Conservation (phyloP, 306 rosid species). For the Hippophae gyantsensis region DNA sequence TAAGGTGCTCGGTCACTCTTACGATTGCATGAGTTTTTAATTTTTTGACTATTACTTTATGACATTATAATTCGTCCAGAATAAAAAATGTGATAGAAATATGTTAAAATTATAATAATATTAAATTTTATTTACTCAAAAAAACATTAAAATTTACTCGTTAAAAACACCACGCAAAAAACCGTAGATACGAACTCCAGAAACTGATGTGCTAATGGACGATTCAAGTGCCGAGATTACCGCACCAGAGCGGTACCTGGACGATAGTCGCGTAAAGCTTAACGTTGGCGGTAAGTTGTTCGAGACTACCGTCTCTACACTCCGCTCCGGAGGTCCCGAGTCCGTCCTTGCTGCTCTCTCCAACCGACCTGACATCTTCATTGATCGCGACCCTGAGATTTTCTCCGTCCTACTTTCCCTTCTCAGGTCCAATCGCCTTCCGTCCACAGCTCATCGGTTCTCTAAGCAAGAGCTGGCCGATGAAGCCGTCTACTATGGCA, state of each 20-base stretch:
- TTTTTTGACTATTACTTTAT: too few species aligned
- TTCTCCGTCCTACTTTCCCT: conserved; percentile 74
- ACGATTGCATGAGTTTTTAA: too few species aligned
- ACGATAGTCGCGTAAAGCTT: conserved; percentile 54
- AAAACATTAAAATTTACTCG: too few species aligned
- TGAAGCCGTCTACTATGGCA: conserved; percentile 76
- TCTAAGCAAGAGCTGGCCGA: conserved; percentile 72
- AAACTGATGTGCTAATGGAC: conserved; percentile 6
- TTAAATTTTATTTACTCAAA: too few species aligned
- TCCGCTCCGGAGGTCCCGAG: conserved; percentile 66
- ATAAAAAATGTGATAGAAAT: too few species aligned
- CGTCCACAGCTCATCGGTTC: conserved; percentile 56
- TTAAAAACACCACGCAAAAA: too few species aligned
- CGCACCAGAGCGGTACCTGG: neutral
- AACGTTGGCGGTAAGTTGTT: conserved; percentile 87
- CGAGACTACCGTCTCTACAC: conserved; percentile 61
- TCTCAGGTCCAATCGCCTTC: conserved; percentile 64
- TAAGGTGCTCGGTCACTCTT: too few species aligned
- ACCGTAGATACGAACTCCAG: too few species aligned
- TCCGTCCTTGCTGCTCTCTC: conserved; percentile 68
- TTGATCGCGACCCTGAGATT: conserved; percentile 86
- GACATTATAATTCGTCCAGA: too few species aligned
- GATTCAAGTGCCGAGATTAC: conserved; percentile 27
- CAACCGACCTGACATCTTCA: conserved; percentile 51
- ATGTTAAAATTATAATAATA: too few species aligned